Conservation (phyloP, 257 asterid genomes). For the Capsicum pubescens region DNA sequence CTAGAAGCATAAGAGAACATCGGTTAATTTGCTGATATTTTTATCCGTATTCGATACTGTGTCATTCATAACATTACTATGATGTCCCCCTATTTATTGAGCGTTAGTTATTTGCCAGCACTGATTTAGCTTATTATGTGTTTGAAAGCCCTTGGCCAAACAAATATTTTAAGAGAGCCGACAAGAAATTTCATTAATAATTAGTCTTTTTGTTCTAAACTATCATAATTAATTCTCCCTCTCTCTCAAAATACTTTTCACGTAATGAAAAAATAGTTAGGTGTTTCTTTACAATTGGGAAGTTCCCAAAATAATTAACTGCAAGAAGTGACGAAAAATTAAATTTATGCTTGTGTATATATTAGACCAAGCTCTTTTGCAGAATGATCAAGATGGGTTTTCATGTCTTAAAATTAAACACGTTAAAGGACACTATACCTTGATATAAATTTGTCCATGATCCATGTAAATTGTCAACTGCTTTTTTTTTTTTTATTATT, state of each 20-base stretch:
- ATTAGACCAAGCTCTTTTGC: neutral
- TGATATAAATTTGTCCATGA: neutral
- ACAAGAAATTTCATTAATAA: too few relatives aligned
- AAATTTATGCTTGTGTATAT: neutral
- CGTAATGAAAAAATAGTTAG: neutral
- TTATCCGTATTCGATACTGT: too few relatives aligned
- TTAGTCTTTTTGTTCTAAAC: too few relatives aligned
- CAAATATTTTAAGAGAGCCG: too few relatives aligned
- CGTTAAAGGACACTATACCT: neutral
- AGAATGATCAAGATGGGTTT: neutral
- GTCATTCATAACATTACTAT: too few relatives aligned
- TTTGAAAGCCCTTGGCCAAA: too few relatives aligned
- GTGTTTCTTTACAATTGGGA: neutral
- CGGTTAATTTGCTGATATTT: too few relatives aligned
- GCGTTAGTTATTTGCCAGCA: too few relatives aligned
- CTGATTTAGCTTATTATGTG: too few relatives aligned
- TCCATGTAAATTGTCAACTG: neutral
- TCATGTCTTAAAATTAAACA: too few relatives aligned
- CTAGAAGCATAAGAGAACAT: too few relatives aligned
- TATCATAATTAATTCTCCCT: neutral
- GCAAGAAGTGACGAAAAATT: neutral
- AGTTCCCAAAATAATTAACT: neutral
- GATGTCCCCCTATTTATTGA: too few relatives aligned
- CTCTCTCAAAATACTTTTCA: neutral
- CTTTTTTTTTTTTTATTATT: neutral